phyloP scores from a whole-genome alignment of 1,284 basidiomycete genomes.

The Tilletia horrida region DNA sequence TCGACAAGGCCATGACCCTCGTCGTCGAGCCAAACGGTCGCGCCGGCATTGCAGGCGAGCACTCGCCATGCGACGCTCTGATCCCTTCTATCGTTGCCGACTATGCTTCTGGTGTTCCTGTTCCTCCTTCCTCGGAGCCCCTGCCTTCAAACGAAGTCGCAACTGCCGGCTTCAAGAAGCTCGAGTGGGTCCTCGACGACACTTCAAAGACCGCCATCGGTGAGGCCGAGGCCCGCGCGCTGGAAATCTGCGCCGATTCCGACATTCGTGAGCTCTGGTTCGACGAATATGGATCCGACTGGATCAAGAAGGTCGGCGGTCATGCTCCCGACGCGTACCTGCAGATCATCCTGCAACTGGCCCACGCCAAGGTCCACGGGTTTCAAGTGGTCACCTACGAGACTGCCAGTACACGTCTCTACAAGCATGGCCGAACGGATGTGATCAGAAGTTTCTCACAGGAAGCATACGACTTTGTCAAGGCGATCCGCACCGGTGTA shows the following conservation, averaged over 20 bases:
- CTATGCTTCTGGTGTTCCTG: constrained; percentile 67
- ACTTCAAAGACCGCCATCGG: neutral
- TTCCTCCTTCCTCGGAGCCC: constrained; percentile 35
- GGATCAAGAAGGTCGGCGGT: constrained; percentile 81
- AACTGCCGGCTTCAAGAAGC: constrained; percentile 62
- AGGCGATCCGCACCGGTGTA: constrained; percentile 62
- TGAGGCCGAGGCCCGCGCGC: neutral
- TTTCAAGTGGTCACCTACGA: constrained; percentile 88
- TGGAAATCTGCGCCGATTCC: constrained; percentile 68
- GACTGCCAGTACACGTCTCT: constrained; percentile 86
- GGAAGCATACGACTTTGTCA: constrained; percentile 76
- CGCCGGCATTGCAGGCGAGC: constrained; percentile 85
- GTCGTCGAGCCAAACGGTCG: constrained; percentile 81
- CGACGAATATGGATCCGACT: constrained; percentile 78
- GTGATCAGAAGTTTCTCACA: constrained; percentile 76
- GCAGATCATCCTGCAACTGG: constrained; percentile 89
- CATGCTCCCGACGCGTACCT: constrained; percentile 84
- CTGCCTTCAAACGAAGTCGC: constrained; percentile 19
- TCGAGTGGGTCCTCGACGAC: constrained; percentile 75
- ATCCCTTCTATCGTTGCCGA: constrained; percentile 87
- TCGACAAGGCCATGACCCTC: constrained; percentile 82
- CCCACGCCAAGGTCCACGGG: constrained; percentile 77
- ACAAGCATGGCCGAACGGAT: constrained; percentile 86
- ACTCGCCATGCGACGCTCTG: constrained; percentile 85
- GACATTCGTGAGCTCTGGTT: constrained; percentile 84